A percentile compares a stretch with the other conserved stretches of the same genome.
Conservation (phyloP, 2,329 filamentous ascomycete species). For the Colletotrichum scovillei region DNA sequence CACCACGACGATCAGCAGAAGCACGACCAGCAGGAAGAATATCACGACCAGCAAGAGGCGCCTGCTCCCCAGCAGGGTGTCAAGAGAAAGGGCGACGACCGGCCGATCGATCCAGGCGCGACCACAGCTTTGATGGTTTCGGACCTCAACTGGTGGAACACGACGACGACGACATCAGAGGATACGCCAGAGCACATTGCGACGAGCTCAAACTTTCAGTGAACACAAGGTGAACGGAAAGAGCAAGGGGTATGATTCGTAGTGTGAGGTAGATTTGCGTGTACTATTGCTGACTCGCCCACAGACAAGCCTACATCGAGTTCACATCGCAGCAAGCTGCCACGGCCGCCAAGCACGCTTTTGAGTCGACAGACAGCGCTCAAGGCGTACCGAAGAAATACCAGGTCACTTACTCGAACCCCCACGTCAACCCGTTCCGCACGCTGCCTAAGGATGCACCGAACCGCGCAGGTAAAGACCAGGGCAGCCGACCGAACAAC, state of each 20-base stretch:
- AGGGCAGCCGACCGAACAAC: constrained; percentile 58
- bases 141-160: constrained; percentile 96
- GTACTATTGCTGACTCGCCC: not conserved
- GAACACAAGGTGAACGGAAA: constrained; percentile 99
- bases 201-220: constrained; percentile 94
- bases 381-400: constrained; percentile 75
- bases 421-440: constrained; percentile 86
- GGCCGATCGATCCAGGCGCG: constrained; percentile 68
- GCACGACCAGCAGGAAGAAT: constrained; percentile 41
- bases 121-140: constrained; percentile 84
- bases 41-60: constrained; percentile 42
- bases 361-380: constrained; percentile 73
- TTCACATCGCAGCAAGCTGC: constrained; percentile 86
- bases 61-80: constrained; percentile 61
- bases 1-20: constrained; percentile 54
- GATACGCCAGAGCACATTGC: constrained; percentile 81
- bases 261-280: not conserved
- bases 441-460: constrained; percentile 91
- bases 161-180: constrained; percentile 93
- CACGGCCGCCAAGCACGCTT: constrained; percentile 83
- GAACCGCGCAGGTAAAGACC: constrained; percentile 73
- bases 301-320: constrained; percentile 83
- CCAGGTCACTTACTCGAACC: constrained; percentile 79
- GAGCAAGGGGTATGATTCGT: constrained; percentile 84
- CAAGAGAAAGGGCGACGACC: constrained; percentile 71